Evolutionary conservation across 2,329 filamentous ascomycete species (phyloP).

Genomic region (Aspergillus arachidicola): DNA sequence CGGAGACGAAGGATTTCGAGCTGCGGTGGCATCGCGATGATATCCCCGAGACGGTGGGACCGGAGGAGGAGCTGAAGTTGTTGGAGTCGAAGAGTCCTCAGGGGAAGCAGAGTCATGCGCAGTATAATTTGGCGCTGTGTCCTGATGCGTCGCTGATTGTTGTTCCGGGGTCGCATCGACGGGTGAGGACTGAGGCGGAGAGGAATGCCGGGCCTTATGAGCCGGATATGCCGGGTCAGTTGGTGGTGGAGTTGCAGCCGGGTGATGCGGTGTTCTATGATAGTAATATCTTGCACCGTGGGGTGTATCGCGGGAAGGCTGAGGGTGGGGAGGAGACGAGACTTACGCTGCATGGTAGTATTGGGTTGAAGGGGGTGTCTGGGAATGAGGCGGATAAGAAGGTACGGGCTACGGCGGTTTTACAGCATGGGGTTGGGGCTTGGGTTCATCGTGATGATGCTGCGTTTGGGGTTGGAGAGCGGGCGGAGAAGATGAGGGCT

Average conservation of each 20-base stretch:
- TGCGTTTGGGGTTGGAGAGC: conserved; percentile 38
- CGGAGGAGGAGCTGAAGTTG: conserved; percentile 67
- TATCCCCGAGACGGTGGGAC: conserved; percentile 65
- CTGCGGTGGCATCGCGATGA: conserved; percentile 87
- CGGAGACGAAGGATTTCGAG: conserved; percentile 67
- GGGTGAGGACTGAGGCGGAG: conserved; percentile 71
- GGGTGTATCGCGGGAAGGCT: conserved; percentile 44
- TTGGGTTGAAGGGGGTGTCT: conserved; percentile 39
- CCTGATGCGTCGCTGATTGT: conserved; percentile 74
- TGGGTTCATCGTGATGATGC: conserved; percentile 48
- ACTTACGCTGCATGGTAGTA: conserved; percentile 48
- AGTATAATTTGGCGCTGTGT: conserved; percentile 85
- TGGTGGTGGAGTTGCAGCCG: conserved; percentile 66
- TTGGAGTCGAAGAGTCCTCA: conserved; percentile 54
- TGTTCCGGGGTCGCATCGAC: conserved; percentile 73
- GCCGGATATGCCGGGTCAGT: conserved; percentile 61
- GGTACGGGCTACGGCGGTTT: conserved; percentile 45
- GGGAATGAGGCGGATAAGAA: conserved; percentile 33
- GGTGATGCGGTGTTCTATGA: conserved; percentile 88
- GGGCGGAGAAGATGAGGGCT: conserved; percentile 48
- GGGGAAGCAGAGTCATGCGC: conserved; percentile 67
- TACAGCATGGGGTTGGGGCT: conserved; percentile 50
- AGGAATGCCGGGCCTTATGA: conserved; percentile 68
- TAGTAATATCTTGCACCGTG: conserved; percentile 74
- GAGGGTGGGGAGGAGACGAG: conserved; percentile 40